phyloP scores from a whole-genome alignment of 106 monocot genomes.

The Acorus gramineus region DNA sequence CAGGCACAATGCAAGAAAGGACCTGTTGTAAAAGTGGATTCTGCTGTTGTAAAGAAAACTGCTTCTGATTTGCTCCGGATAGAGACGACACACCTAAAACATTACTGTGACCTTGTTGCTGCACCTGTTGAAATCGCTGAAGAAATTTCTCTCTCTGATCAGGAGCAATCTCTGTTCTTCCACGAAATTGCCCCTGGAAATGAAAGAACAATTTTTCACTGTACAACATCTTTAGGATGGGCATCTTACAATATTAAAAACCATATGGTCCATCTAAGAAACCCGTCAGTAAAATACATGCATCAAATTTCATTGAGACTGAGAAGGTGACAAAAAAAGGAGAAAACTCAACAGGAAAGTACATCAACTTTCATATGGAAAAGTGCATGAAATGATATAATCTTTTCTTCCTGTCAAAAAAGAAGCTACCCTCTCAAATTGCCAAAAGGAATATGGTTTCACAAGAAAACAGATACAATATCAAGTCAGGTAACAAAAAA shows the following conservation, averaged over 20 bases:
- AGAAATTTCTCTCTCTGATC: constrained; percentile 93
- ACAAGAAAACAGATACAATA: too few species aligned
- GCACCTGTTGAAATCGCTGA: constrained; percentile 76
- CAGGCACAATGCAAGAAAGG: not conserved
- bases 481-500: too few species aligned
- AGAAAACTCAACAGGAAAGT: too few species aligned
- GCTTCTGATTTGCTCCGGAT: constrained; percentile 49
- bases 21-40: constrained; percentile 80
- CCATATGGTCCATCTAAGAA: too few species aligned
- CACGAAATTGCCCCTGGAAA: constrained; percentile 58
- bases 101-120: constrained; percentile 71
- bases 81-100: constrained; percentile 45
- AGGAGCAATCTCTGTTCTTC: constrained; percentile 86
- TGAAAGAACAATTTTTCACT: not conserved
- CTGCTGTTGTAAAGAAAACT: constrained; percentile 54
- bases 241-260: not conserved
- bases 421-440: too few species aligned
- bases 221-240: not conserved
- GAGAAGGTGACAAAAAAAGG: too few species aligned
- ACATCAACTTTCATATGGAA: too few species aligned
- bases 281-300: too few species aligned
- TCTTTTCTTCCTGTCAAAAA: too few species aligned
- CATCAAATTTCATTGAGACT: too few species aligned
- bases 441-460: too few species aligned
- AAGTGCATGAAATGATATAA: too few species aligned